Evolutionary conservation across 2,329 filamentous ascomycete genomes (phyloP).

Genomic region (Zymoseptoria tritici): DNA sequence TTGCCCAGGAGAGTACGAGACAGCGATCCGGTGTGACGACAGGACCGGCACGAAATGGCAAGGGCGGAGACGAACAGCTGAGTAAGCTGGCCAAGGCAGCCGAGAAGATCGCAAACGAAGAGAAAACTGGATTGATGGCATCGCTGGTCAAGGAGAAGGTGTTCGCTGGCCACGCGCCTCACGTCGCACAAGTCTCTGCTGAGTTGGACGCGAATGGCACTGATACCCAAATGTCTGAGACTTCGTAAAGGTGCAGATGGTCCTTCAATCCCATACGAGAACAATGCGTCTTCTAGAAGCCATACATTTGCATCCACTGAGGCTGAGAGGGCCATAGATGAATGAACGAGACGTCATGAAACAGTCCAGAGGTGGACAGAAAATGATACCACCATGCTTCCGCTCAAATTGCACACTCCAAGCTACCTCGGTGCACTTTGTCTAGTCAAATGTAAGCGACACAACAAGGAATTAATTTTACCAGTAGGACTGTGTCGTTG

Average conservation of each 20-base stretch:
- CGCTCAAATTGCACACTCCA: background rate
- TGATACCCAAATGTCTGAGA: conserved; percentile 27
- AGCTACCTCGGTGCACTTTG: too few relatives aligned
- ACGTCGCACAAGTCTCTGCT: conserved; percentile 10
- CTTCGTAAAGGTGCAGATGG: background rate
- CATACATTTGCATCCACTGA: background rate
- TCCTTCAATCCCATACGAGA: background rate
- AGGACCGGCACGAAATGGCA: conserved; percentile 19
- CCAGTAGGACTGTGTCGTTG: too few relatives aligned
- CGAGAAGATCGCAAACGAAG: conserved; percentile 55
- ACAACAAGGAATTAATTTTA: too few relatives aligned
- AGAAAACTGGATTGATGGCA: conserved; percentile 56
- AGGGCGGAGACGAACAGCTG: conserved; percentile 42
- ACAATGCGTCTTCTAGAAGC: background rate
- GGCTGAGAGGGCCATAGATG: background rate
- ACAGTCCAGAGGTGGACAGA: background rate
- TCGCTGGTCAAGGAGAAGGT: conserved; percentile 57
- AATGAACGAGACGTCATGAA: background rate
- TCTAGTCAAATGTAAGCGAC: too few relatives aligned
- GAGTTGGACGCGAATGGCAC: conserved; percentile 17
- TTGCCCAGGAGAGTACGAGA: conserved; percentile 30
- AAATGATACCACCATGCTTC: background rate
- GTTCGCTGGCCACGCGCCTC: conserved; percentile 36
- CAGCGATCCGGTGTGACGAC: conserved; percentile 21
- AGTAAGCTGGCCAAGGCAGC: conserved; percentile 55